Conservation (phyloP, 2,329 filamentous ascomycete genomes). For the Cercospora janseana region DNA sequence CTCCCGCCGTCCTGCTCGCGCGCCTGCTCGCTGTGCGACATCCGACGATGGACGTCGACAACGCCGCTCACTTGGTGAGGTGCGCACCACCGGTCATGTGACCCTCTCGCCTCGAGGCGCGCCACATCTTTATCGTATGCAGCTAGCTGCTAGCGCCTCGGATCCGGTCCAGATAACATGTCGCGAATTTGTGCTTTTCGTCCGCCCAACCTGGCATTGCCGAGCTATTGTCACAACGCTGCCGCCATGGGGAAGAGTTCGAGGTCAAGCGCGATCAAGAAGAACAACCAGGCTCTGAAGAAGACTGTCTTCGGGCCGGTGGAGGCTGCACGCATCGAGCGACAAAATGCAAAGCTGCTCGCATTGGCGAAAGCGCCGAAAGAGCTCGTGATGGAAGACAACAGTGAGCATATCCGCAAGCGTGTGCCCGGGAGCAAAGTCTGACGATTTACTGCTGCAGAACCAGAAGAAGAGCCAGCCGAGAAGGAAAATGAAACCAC, state of each 20-base stretch:
- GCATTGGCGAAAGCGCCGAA: constrained; percentile 76
- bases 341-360: constrained; percentile 80
- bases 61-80: too few species aligned
- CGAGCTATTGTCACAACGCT: constrained; percentile 13
- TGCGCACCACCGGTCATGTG: too few species aligned
- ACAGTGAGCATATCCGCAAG: neutral
- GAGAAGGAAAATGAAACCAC: neutral
- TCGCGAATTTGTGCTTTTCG: constrained; percentile 10
- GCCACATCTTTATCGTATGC: neutral
- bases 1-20: constrained; percentile 7
- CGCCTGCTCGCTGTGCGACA: neutral
- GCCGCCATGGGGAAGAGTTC: constrained; percentile 78
- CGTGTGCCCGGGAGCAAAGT: too few species aligned
- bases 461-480: neutral
- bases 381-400: constrained; percentile 58
- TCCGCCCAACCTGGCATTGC: neutral
- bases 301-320: constrained; percentile 79
- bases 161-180: too few species aligned
- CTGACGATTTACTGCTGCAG: constrained; percentile 1
- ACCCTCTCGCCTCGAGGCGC: neutral
- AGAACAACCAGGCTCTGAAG: constrained; percentile 79
- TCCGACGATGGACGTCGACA: neutral
- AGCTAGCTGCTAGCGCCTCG: neutral
- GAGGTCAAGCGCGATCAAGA: constrained; percentile 74
- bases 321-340: constrained; percentile 73